Evolutionary conservation across 106 monocot genomes (phyloP).

Genomic region (Alisma plantagoaquatica): DNA sequence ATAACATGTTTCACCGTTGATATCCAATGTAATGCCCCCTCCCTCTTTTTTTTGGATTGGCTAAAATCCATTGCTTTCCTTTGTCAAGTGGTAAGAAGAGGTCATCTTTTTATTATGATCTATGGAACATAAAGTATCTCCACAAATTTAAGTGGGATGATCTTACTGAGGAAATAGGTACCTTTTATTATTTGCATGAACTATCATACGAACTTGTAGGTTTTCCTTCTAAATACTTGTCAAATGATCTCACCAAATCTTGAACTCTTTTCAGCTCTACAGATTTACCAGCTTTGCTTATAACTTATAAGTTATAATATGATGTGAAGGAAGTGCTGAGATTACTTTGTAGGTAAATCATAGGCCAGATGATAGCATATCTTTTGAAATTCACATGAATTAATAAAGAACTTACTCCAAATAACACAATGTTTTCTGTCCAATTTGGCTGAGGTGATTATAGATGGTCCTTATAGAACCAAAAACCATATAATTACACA

Average conservation of each 20-base stretch:
- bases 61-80: no score
- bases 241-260: neutral
- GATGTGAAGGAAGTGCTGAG: no score
- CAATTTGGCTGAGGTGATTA: no score
- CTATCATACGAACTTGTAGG: neutral
- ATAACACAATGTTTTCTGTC: no score
- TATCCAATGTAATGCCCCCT: neutral
- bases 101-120: slow-evolving; percentile 77
- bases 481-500: no score
- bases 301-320: neutral
- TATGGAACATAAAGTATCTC: slow-evolving; percentile 92
- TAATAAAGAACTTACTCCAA: no score
- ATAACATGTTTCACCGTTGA: no score
- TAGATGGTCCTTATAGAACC: no score
- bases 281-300: neutral
- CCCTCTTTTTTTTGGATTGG: slow-evolving; percentile 13
- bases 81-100: slow-evolving; percentile 82
- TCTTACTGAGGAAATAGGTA: slow-evolving; percentile 68
- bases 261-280: neutral
- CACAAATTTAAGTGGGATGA: slow-evolving; percentile 95
- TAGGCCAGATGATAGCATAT: no score
- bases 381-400: no score
- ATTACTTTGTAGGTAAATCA: no score
- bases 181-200: neutral
- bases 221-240: neutral